Evolutionary conservation across 768 basidiomycete species (phyloP).

Genomic region (Gautieria morchelliformis): DNA sequence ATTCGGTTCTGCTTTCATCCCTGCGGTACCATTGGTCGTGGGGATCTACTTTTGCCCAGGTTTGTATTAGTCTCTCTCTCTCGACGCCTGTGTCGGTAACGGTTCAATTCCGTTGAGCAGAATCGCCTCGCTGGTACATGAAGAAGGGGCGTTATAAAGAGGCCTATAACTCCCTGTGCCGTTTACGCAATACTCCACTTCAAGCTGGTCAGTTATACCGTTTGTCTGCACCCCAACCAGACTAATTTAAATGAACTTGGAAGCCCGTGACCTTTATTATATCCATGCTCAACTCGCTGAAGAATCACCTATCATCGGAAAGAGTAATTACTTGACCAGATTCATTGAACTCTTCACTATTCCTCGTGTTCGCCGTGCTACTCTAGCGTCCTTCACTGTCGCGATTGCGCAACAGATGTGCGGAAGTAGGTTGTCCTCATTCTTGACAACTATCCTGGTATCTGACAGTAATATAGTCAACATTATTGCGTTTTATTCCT

Average conservation of each 20-base stretch:
- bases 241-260: background rate
- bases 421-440: conserved; percentile 15
- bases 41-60: conserved; percentile 50
- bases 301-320: conserved; percentile 20
- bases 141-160: conserved; percentile 26
- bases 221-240: background rate
- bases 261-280: conserved; percentile 31
- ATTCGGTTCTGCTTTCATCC: conserved; percentile 27
- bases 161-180: conserved; percentile 24
- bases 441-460: background rate
- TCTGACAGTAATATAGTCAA: conserved; percentile 9
- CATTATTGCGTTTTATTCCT: conserved; percentile 32
- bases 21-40: conserved; percentile 33
- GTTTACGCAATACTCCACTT: conserved; percentile 24
- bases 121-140: conserved; percentile 27
- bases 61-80: background rate
- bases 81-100: background rate
- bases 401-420: conserved; percentile 26
- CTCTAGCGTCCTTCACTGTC: conserved; percentile 24
- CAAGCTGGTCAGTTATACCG: conserved; percentile 17
- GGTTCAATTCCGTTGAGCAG: background rate
- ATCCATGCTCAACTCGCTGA: conserved; percentile 25
- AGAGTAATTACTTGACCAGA: conserved; percentile 23
- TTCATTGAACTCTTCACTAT: conserved; percentile 28
- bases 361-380: conserved; percentile 29